These are phyloP conservation scores for Kokia cookei DNA, from an alignment of 441 rosid species.

Conservation along the genomic window DNA sequence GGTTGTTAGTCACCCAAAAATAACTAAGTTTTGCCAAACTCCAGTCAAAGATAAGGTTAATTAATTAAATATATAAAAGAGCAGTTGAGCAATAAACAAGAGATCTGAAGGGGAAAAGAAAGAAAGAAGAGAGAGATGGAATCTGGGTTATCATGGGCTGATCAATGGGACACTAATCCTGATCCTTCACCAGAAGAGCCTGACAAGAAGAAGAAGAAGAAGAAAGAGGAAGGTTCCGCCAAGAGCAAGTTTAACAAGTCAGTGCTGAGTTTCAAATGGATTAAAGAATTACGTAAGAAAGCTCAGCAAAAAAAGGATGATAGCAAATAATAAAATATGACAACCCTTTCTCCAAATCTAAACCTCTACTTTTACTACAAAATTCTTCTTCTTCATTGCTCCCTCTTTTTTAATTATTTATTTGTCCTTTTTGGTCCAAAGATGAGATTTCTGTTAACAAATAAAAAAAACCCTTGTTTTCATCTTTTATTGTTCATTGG, in stretches of 20 bases:
- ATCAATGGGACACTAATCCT: slow-evolving; percentile 70
- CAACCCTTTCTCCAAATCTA: background rate
- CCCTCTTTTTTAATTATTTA: too few species aligned
- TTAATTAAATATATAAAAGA: background rate
- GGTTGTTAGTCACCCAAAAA: background rate
- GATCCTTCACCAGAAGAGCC: slow-evolving; percentile 63
- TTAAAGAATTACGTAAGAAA: slow-evolving; percentile 66
- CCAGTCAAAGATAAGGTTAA: background rate
- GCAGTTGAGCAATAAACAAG: background rate
- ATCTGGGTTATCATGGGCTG: slow-evolving; percentile 79
- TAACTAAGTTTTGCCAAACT: background rate
- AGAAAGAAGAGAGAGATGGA: slow-evolving; percentile 34
- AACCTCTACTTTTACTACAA: background rate
- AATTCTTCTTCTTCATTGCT: background rate
- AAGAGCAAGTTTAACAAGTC: slow-evolving; percentile 43
- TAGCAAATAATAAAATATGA: background rate
- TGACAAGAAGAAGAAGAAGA: slow-evolving; percentile 32
- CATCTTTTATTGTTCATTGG: too few species aligned
- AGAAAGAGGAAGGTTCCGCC: slow-evolving; percentile 26
- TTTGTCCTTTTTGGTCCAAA: background rate
- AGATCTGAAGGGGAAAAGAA: background rate
- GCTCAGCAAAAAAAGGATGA: slow-evolving; percentile 23
- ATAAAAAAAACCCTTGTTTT: too few species aligned
- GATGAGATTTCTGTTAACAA: background rate
- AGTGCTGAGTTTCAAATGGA: slow-evolving; percentile 54